These are phyloP conservation scores for Citrus medica DNA, from an alignment of 345 rosid species.

Conservation along the genomic window DNA sequence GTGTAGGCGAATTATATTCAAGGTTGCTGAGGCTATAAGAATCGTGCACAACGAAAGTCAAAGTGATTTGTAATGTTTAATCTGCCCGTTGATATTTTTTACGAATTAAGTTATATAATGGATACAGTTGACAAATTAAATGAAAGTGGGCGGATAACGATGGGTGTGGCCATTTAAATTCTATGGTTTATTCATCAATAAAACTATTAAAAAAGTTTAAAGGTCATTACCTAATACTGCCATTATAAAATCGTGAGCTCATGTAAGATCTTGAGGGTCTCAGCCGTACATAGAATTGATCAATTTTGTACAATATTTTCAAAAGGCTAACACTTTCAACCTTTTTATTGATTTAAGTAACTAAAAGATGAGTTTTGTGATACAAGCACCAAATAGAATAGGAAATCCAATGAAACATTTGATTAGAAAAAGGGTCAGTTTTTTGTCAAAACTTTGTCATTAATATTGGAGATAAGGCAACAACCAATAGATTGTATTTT, in stretches of 20 bases:
- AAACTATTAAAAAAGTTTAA: not conserved
- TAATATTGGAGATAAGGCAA: too few relatives aligned
- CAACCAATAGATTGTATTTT: not conserved
- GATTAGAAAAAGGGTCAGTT: not conserved
- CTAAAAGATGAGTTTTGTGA: not conserved
- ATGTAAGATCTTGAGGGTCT: not conserved
- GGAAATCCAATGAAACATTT: not conserved
- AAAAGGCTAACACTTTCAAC: not conserved
- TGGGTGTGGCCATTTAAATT: not conserved
- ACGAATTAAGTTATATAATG: not conserved
- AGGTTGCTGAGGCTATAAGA: not conserved
- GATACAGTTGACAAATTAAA: not conserved
- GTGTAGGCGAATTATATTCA: not conserved
- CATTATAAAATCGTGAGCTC: not conserved
- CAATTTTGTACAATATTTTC: not conserved
- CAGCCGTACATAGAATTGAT: slow-evolving; percentile 5
- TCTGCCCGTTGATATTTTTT: not conserved
- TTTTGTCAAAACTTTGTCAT: not conserved
- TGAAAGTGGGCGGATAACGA: not conserved
- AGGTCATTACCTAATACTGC: not conserved
- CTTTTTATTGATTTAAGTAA: not conserved
- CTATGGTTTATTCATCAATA: not conserved
- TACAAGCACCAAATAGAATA: not conserved
- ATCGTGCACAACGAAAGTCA: not conserved
- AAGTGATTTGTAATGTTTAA: too few relatives aligned